Conservation (phyloP, 805 yeast genomes). For the Lipomyces yamadae region DNA sequence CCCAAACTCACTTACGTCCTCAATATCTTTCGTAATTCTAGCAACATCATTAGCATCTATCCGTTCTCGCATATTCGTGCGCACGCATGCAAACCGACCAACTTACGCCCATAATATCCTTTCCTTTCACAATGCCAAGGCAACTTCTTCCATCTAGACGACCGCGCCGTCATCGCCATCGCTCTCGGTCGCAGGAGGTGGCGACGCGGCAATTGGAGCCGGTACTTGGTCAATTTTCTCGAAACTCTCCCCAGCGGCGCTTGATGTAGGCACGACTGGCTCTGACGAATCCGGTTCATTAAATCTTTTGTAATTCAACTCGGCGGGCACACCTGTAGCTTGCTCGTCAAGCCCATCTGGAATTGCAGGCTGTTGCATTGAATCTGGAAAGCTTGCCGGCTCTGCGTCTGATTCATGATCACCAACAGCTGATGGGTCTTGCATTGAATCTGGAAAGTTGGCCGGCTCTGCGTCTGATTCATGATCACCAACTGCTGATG, state of each 20-base stretch:
- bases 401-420: too few species aligned
- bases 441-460: too few species aligned
- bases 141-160: constrained; percentile 68
- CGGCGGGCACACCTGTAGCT: background rate
- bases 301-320: background rate
- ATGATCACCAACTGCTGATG: too few species aligned
- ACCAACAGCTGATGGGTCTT: too few species aligned
- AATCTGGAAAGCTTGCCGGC: too few species aligned
- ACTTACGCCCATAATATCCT: constrained; percentile 73
- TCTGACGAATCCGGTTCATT: background rate
- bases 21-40: constrained; percentile 73
- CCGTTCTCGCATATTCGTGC: background rate
- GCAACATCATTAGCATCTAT: background rate
- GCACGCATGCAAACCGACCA: background rate
- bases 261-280: too few species aligned
- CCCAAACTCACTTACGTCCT: constrained; percentile 74
- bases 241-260: too few species aligned
- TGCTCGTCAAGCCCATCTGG: background rate
- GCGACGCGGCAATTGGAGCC: background rate
- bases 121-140: constrained; percentile 87
- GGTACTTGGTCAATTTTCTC: background rate
- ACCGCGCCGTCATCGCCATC: constrained; percentile 57
- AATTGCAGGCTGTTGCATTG: too few species aligned
- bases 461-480: too few species aligned
- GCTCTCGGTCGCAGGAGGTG: background rate